Conservation (phyloP, 805 yeast genomes). For the Saccharomycopsis babjevae region DNA sequence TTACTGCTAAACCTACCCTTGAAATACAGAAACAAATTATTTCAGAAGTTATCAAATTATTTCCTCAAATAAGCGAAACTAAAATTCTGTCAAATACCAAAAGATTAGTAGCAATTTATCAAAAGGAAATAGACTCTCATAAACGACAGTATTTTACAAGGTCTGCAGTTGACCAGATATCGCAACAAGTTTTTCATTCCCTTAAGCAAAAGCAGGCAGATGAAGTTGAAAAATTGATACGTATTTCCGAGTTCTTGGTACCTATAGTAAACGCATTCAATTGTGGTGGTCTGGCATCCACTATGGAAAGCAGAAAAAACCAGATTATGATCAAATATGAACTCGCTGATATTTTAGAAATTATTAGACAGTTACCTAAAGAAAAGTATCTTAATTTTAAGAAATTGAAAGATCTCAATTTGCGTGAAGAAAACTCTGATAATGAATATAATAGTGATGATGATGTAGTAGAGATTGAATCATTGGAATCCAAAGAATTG, state of each 20-base stretch:
- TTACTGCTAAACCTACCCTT: background rate
- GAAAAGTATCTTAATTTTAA: constrained; percentile 2
- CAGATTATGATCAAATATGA: background rate
- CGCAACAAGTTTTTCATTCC: background rate
- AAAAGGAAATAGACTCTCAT: background rate
- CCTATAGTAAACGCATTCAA: background rate
- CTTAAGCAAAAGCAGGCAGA: background rate
- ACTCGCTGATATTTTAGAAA: background rate
- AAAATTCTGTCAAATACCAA: background rate
- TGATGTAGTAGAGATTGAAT: constrained; percentile 5
- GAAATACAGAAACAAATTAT: background rate
- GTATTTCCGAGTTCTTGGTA: background rate
- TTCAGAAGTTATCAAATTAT: background rate
- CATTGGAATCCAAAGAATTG: constrained; percentile 1
- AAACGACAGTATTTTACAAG: background rate
- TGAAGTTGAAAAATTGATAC: background rate
- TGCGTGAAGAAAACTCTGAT: background rate
- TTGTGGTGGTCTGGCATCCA: background rate
- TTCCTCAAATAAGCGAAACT: background rate
- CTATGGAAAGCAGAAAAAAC: background rate
- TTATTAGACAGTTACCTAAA: background rate
- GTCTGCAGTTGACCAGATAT: background rate
- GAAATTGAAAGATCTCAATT: constrained; percentile 1
- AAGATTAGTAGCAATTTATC: background rate
- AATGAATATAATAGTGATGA: constrained; percentile 2